These are phyloP conservation scores for Malassezia slooffiae DNA, from an alignment of 1,284 basidiomycete genomes.

Conservation along the genomic window DNA sequence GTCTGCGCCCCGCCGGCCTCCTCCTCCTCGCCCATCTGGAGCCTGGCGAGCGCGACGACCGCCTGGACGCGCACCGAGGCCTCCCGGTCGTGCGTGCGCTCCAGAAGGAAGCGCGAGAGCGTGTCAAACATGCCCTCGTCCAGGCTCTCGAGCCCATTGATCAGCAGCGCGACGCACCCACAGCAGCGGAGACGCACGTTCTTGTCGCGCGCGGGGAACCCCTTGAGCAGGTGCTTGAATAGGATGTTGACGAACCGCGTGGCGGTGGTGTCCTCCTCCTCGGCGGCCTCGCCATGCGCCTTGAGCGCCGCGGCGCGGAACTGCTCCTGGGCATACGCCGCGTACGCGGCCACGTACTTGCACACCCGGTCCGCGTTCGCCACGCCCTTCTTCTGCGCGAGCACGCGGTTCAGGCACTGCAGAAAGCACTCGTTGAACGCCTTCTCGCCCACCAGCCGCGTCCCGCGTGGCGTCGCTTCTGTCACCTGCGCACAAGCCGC, in stretches of 20 bases:
- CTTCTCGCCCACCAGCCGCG: conserved; percentile 65
- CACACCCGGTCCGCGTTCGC: conserved; percentile 66
- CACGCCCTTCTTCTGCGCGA: conserved; percentile 74
- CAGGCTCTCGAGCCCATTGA: conserved; percentile 23
- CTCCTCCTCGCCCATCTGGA: conserved; percentile 55
- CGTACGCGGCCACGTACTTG: conserved; percentile 74
- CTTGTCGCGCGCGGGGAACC: conserved; percentile 83
- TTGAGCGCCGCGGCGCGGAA: conserved; percentile 25
- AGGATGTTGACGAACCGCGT: conserved; percentile 63
- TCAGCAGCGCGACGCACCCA: conserved; percentile 54
- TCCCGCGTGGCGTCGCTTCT: conserved; percentile 52
- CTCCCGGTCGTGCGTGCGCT: conserved; percentile 77
- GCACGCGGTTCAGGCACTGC: conserved; percentile 58
- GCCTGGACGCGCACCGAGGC: conserved; percentile 70
- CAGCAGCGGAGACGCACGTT: conserved; percentile 69
- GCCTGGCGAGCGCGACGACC: conserved; percentile 69
- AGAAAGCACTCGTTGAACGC: conserved; percentile 58
- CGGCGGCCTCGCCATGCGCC: conserved; percentile 48
- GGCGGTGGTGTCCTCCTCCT: conserved; percentile 61
- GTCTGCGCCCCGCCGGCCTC: conserved; percentile 11
- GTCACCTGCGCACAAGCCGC: conserved; percentile 56
- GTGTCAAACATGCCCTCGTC: conserved; percentile 64
- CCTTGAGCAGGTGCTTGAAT: conserved; percentile 66
- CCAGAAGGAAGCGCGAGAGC: conserved; percentile 62
- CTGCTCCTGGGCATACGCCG: conserved; percentile 52